phyloP scores from a whole-genome alignment of 106 monocot species.

The Cymbidium sinense region DNA sequence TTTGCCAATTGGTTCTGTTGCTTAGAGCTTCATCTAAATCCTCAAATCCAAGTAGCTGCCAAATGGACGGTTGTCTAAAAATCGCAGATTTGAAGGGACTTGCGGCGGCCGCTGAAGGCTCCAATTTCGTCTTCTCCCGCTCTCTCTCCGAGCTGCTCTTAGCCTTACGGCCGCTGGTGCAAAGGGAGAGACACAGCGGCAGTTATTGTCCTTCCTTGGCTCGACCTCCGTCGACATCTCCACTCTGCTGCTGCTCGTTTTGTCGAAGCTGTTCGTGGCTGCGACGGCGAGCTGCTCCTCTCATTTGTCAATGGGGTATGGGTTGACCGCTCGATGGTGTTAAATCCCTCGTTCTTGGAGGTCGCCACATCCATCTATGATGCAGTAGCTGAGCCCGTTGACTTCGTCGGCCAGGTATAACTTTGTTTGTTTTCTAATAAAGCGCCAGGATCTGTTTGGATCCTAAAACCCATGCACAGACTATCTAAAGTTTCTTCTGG shows the following conservation, averaged over 20 bases:
- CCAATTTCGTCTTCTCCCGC: slow-evolving; percentile 37
- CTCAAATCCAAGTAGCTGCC: too few relatives aligned
- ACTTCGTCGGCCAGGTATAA: slow-evolving; percentile 4
- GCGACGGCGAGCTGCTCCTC: neutral
- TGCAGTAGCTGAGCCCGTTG: slow-evolving; percentile 12
- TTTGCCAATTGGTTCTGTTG: too few relatives aligned
- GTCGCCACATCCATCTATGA: slow-evolving; percentile 7
- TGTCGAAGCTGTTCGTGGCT: neutral
- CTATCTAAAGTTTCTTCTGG: too few relatives aligned
- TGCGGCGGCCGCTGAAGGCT: neutral
- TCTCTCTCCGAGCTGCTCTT: slow-evolving; percentile 26
- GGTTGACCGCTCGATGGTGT: neutral
- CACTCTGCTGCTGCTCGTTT: neutral
- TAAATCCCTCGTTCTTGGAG: slow-evolving; percentile 1
- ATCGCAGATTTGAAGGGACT: neutral
- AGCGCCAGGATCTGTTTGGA: too few relatives aligned
- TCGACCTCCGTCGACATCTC: neutral
- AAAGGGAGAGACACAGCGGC: slow-evolving; percentile 16
- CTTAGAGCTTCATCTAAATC: too few relatives aligned
- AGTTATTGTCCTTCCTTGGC: slow-evolving; percentile 25
- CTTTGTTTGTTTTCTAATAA: too few relatives aligned
- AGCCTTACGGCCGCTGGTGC: slow-evolving; percentile 17
- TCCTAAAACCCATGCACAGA: too few relatives aligned
- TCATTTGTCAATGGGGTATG: neutral
- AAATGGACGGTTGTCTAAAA: neutral